Evolutionary conservation across 2,329 filamentous ascomycete genomes (phyloP).

Genomic region (Alternaria tenuissima): DNA sequence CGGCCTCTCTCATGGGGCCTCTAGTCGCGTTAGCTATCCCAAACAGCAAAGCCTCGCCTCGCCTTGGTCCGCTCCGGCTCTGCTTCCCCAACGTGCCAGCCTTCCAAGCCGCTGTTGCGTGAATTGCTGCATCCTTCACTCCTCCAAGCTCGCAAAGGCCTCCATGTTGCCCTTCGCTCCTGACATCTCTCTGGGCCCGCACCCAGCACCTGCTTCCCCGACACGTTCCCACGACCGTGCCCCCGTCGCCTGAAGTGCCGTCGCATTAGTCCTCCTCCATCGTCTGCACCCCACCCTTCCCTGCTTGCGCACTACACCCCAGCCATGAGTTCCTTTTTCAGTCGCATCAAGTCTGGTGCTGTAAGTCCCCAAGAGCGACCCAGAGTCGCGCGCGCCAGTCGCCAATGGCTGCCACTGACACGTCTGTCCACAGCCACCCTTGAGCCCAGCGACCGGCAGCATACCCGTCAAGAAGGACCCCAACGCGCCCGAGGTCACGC

Average conservation of each 20-base stretch:
- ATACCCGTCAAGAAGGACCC: slow-evolving; percentile 67
- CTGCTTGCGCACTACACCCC: slow-evolving; percentile 18
- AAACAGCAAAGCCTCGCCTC: slow-evolving; percentile 15
- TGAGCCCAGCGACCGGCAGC: slow-evolving; percentile 56
- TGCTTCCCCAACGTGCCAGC: slow-evolving; percentile 14
- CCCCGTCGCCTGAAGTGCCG: slow-evolving; percentile 17
- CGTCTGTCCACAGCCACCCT: slow-evolving; percentile 52
- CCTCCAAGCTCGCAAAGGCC: slow-evolving; percentile 7
- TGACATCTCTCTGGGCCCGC: slow-evolving; percentile 14
- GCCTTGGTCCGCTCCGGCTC: slow-evolving; percentile 19
- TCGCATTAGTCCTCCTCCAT: slow-evolving; percentile 11
- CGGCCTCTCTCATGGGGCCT: slow-evolving; percentile 4
- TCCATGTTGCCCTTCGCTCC: slow-evolving; percentile 20
- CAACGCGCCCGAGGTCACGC: slow-evolving; percentile 64
- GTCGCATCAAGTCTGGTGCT: slow-evolving; percentile 60
- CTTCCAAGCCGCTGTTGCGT: slow-evolving; percentile 10
- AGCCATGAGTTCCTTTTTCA: slow-evolving; percentile 63
- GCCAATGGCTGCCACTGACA: slow-evolving; percentile 36
- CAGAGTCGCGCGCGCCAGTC: not conserved
- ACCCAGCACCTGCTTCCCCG: slow-evolving; percentile 16
- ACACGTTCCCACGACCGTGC: slow-evolving; percentile 14
- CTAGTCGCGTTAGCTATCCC: slow-evolving; percentile 8
- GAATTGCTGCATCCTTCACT: slow-evolving; percentile 13
- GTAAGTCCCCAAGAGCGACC: slow-evolving; percentile 49
- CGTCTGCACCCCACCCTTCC: slow-evolving; percentile 18